Conservation (phyloP, 2,329 filamentous ascomycete genomes). For the Phaeosphaeriaceae sp. region DNA sequence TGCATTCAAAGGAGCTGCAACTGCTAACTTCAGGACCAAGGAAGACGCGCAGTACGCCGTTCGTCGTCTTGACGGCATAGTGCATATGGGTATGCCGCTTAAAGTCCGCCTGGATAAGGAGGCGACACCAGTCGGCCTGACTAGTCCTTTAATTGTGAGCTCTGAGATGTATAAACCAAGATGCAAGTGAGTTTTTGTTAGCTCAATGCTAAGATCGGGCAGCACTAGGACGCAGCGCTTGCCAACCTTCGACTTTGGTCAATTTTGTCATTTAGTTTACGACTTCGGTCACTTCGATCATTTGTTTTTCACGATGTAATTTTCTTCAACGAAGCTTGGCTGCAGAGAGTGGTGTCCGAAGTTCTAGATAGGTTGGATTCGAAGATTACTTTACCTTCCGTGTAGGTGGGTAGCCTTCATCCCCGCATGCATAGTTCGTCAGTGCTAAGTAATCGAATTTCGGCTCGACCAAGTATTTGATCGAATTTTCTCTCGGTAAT, state of each 20-base stretch:
- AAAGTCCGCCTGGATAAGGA: constrained; percentile 45
- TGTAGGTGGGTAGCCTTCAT: too few species aligned
- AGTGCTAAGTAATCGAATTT: neutral
- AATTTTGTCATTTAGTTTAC: neutral
- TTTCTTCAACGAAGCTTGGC: too few species aligned
- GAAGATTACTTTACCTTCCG: too few species aligned
- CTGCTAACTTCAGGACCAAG: constrained; percentile 38
- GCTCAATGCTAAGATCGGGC: constrained; percentile 14
- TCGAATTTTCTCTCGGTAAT: constrained; percentile 4
- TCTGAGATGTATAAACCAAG: constrained; percentile 29
- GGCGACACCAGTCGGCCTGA: constrained; percentile 39
- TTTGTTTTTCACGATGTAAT: too few species aligned
- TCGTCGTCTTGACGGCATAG: constrained; percentile 29
- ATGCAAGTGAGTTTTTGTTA: neutral
- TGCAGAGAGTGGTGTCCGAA: too few species aligned
- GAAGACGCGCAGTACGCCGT: constrained; percentile 41
- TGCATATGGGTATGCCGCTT: constrained; percentile 40
- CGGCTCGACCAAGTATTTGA: too few species aligned
- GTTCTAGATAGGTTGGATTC: too few species aligned
- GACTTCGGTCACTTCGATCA: neutral
- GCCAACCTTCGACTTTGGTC: neutral
- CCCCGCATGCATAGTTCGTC: neutral
- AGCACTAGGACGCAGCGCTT: constrained; percentile 15
- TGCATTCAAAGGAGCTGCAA: constrained; percentile 41
- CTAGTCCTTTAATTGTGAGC: constrained; percentile 18